phyloP scores from a whole-genome alignment of 2,329 filamentous ascomycete species.

The Raffaelea ambrosiae region DNA sequence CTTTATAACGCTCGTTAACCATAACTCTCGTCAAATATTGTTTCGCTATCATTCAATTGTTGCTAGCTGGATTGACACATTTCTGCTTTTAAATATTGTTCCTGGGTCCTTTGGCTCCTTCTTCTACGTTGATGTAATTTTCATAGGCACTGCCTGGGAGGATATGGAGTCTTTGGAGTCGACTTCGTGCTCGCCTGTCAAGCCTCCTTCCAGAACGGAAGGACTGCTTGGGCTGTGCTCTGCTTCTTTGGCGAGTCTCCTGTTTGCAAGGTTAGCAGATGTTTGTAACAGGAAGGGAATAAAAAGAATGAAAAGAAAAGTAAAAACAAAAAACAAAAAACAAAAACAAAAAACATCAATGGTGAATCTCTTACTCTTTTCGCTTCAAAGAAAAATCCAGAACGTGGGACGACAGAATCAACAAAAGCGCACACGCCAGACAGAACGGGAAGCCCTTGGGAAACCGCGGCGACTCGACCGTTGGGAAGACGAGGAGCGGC shows the following conservation, averaged over 20 bases:
- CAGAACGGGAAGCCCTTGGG: conserved; percentile 31
- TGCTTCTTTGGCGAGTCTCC: neutral
- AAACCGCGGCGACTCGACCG: conserved; percentile 32
- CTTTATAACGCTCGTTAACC: no score
- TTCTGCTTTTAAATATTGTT: no score
- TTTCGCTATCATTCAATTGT: no score
- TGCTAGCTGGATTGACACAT: no score
- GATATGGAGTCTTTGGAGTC: no score
- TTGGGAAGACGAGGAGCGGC: conserved; percentile 40
- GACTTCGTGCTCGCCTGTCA: no score
- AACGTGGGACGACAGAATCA: neutral
- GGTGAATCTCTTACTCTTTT: neutral
- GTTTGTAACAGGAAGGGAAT: no score
- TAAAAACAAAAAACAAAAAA: neutral
- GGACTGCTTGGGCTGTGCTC: neutral
- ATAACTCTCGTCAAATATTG: no score
- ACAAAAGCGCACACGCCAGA: neutral
- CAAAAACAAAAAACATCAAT: neutral
- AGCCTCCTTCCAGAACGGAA: neutral
- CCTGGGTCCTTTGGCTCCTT: no score
- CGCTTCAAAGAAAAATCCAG: neutral
- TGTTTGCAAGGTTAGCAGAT: neutral
- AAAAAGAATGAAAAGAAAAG: no score
- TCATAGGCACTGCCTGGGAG: no score
- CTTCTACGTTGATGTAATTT: no score